Conservation (phyloP, 2,329 filamentous ascomycete genomes). For the Exutisphaerella laricina region DNA sequence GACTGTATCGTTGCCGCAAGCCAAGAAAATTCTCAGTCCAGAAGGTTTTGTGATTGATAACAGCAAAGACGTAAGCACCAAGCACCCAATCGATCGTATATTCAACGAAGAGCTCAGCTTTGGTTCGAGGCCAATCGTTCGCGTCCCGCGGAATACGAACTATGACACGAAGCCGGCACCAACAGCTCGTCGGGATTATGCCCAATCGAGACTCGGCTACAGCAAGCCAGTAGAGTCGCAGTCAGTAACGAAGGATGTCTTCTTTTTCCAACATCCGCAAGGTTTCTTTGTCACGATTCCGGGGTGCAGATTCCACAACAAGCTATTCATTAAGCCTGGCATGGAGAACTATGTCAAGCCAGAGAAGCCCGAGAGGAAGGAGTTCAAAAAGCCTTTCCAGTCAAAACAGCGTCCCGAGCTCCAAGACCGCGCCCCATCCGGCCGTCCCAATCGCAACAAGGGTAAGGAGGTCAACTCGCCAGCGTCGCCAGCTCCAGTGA, state of each 20-base stretch:
- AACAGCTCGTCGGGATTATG: conserved; percentile 13
- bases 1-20: conserved; percentile 63
- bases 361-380: conserved; percentile 7
- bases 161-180: conserved; percentile 20
- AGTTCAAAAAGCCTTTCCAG: conserved; percentile 9
- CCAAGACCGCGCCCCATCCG: conserved; percentile 16
- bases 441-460: conserved; percentile 14
- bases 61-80: conserved; percentile 34
- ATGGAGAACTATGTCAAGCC: conserved; percentile 7
- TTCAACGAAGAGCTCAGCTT: conserved; percentile 44
- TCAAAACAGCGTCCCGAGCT: conserved; percentile 7
- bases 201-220: conserved; percentile 14
- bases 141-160: conserved; percentile 24
- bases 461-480: conserved; percentile 4
- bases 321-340: conserved; percentile 17
- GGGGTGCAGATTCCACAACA: conserved; percentile 21
- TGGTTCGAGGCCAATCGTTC: conserved; percentile 39
- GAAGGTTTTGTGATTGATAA: conserved; percentile 30
- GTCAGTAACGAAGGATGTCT: conserved; percentile 8
- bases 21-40: conserved; percentile 12
- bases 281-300: conserved; percentile 28
- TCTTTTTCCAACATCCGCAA: conserved; percentile 20
- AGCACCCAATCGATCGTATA: conserved; percentile 38
- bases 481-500: background rate
- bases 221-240: conserved; percentile 16